Conservation (phyloP, 495 filamentous ascomycete species). For the Margaritispora aquatica region DNA sequence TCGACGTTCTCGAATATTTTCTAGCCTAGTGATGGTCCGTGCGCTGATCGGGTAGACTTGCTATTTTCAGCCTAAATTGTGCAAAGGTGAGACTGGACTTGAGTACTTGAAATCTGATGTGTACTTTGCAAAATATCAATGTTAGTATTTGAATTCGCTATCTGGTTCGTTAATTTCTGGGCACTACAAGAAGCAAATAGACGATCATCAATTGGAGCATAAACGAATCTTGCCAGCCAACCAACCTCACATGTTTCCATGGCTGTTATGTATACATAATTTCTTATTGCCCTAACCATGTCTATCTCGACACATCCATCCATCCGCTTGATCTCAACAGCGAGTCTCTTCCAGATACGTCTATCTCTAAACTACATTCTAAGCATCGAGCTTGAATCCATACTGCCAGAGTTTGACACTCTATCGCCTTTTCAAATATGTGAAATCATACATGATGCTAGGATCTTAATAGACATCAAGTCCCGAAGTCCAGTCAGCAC, state of each 20-base stretch:
- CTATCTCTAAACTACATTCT: neutral
- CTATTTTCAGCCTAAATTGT: neutral
- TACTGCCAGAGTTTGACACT: neutral
- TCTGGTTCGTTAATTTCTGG: no score
- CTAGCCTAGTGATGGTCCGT: neutral
- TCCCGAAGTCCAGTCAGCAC: neutral
- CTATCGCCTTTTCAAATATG: neutral
- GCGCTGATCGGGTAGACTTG: neutral
- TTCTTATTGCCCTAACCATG: neutral
- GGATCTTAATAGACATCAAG: no score
- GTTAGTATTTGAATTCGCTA: no score
- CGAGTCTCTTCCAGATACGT: neutral
- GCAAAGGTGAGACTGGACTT: neutral
- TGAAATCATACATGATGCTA: neutral
- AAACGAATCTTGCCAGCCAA: neutral
- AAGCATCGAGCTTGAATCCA: neutral
- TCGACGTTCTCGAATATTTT: neutral
- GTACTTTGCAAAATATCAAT: no score
- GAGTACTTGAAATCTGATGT: neutral
- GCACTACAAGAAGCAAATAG: neutral
- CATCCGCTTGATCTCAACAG: neutral
- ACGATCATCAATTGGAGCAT: neutral
- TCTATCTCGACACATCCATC: neutral
- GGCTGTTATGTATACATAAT: neutral
- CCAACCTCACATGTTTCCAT: neutral